phyloP scores from a whole-genome alignment of 768 basidiomycete genomes.

The Rhizopogon vesiculosus region DNA sequence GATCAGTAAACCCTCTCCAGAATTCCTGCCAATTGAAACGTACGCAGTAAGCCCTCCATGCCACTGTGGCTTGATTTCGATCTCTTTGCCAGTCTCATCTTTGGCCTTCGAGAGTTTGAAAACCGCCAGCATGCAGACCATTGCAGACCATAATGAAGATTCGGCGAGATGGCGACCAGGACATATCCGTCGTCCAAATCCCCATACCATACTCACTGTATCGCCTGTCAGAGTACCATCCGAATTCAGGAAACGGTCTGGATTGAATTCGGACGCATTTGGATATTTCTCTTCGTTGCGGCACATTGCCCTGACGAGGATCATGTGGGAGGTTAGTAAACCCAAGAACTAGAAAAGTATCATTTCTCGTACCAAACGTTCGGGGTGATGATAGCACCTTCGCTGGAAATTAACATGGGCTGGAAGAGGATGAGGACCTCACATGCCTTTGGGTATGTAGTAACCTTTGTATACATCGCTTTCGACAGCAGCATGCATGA shows the following conservation, averaged over 20 bases:
- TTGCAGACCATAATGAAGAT: constrained; percentile 3
- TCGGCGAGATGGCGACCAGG: constrained; percentile 1
- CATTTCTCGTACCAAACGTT: constrained; percentile 23
- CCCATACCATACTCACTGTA: constrained; percentile 1
- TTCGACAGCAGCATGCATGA: background rate
- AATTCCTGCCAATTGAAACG: too few species aligned
- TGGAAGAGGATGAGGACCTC: background rate
- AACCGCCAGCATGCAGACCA: too few species aligned
- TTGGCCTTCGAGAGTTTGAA: background rate
- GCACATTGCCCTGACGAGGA: constrained; percentile 25
- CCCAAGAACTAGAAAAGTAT: background rate
- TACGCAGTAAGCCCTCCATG: too few species aligned
- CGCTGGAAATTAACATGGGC: background rate
- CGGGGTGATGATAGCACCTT: constrained; percentile 23
- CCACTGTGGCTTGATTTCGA: background rate
- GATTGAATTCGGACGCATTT: constrained; percentile 31
- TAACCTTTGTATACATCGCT: background rate
- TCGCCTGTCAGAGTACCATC: background rate
- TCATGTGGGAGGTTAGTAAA: background rate
- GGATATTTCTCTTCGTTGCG: constrained; percentile 28
- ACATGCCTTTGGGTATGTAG: constrained; percentile 1
- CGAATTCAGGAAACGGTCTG: constrained; percentile 28
- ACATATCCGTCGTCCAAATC: constrained; percentile 6
- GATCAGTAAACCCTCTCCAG: too few species aligned
- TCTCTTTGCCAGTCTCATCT: background rate